Percentiles rank a stretch among this genome's conserved stretches.
phyloP scores from a whole-genome alignment of 78 protist genomes.

The Creolimax fragrantissima region DNA sequence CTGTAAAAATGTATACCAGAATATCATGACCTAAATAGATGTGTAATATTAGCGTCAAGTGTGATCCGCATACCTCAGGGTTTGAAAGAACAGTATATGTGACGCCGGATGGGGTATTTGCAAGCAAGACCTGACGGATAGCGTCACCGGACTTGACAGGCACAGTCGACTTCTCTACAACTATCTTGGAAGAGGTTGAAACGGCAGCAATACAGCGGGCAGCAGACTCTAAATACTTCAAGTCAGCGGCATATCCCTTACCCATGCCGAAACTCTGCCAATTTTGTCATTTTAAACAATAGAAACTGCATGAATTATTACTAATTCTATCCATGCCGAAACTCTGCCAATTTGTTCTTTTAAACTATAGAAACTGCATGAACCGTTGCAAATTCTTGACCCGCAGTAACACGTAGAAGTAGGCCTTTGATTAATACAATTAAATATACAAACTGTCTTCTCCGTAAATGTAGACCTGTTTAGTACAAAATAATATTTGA shows the following conservation, averaged over 20 bases:
- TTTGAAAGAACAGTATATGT: constrained; percentile 66
- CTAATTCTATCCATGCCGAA: constrained; percentile 53
- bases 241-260: constrained; percentile 65
- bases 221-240: constrained; percentile 50
- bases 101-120: constrained; percentile 3
- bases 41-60: too few relatives aligned
- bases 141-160: constrained; percentile 68
- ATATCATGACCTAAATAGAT: too few relatives aligned
- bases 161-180: constrained; percentile 88
- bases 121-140: constrained; percentile 27
- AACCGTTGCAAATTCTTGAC: too few relatives aligned
- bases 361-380: too few relatives aligned
- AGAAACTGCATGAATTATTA: too few relatives aligned
- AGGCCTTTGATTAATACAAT: too few relatives aligned
- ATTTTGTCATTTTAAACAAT: too few relatives aligned
- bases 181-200: constrained; percentile 44
- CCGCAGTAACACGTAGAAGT: constrained; percentile 37
- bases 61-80: constrained; percentile 75
- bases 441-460: too few relatives aligned
- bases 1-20: too few relatives aligned
- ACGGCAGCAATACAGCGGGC: constrained; percentile 52
- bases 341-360: neutral
- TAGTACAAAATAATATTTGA: too few relatives aligned
- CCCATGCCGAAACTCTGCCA: constrained; percentile 40
- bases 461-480: too few relatives aligned